phyloP scores from a whole-genome alignment of 257 asterid genomes.

The Nicotiana attenuata region DNA sequence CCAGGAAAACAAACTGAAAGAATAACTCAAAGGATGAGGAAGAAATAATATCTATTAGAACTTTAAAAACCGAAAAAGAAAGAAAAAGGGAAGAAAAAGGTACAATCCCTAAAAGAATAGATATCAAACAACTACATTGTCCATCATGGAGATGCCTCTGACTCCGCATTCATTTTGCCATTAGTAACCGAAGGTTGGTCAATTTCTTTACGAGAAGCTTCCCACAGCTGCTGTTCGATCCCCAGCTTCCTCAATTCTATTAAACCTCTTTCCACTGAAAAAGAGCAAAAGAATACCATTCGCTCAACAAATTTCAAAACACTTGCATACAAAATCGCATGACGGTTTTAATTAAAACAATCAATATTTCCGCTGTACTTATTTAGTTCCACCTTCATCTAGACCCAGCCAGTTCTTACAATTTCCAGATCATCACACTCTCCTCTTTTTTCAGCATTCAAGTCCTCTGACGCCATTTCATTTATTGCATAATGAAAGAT shows the following conservation, averaged over 20 bases:
- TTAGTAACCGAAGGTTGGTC: constrained; percentile 30
- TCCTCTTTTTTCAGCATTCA: not conserved
- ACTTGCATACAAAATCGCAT: not conserved
- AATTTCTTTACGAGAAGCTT: constrained; percentile 81
- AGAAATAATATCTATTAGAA: not conserved
- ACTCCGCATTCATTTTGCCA: constrained; percentile 9
- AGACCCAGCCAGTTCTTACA: not conserved
- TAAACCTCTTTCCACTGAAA: constrained; percentile 75
- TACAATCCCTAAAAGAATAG: not conserved
- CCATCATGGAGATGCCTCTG: constrained; percentile 14
- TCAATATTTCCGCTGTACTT: not conserved
- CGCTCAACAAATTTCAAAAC: not conserved
- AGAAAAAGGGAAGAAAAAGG: not conserved
- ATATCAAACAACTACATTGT: not conserved
- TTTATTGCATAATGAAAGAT: not conserved
- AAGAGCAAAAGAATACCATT: not conserved
- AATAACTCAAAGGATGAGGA: not conserved
- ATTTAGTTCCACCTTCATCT: not conserved
- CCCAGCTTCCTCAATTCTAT: constrained; percentile 78
- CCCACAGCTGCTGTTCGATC: constrained; percentile 85
- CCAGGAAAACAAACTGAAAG: constrained; percentile 1
- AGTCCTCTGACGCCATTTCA: not conserved
- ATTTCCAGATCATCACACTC: not conserved
- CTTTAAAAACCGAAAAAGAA: not conserved
- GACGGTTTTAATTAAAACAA: not conserved